Evolutionary conservation across 495 filamentous ascomycete species (phyloP).

Genomic region (Stereocaulon alpinum): DNA sequence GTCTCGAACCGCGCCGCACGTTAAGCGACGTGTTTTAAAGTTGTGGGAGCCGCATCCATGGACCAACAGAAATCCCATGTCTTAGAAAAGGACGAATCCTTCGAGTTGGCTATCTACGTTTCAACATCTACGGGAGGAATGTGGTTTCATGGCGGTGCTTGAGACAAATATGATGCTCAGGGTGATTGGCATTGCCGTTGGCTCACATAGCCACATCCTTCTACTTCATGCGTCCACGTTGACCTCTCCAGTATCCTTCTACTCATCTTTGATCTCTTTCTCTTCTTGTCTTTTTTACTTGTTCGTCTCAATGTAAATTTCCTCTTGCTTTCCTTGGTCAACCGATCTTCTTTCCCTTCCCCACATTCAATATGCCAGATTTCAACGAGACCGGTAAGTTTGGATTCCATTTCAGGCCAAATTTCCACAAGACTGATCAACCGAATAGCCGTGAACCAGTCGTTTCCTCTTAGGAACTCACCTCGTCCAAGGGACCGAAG

Average conservation of each 20-base stretch:
- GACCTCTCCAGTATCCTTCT: not conserved
- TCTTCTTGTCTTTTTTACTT: not conserved
- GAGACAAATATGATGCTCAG: not conserved
- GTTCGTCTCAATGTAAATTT: not conserved
- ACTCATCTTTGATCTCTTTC: not conserved
- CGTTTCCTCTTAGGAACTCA: not conserved
- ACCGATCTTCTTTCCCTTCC: not conserved
- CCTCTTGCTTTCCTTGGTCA: not conserved
- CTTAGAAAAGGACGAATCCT: not conserved
- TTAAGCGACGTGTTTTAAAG: not conserved
- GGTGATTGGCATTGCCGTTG: not conserved
- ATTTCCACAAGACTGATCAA: not conserved
- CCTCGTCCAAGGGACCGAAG: not conserved
- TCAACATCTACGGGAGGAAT: not conserved
- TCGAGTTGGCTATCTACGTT: not conserved
- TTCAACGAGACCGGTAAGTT: constrained; percentile 3
- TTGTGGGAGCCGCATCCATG: not conserved
- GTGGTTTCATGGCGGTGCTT: not conserved
- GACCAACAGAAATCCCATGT: not conserved
- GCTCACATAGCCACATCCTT: not conserved
- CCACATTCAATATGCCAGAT: not conserved
- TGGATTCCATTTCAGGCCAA: not conserved
- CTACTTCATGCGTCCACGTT: not conserved
- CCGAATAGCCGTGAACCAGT: not conserved
- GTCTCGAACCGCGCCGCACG: not conserved